Base-by-base conservation (phyloP, 225 moss, liverwort and hornwort species). In the Antitrichia curtipendula region DNA sequence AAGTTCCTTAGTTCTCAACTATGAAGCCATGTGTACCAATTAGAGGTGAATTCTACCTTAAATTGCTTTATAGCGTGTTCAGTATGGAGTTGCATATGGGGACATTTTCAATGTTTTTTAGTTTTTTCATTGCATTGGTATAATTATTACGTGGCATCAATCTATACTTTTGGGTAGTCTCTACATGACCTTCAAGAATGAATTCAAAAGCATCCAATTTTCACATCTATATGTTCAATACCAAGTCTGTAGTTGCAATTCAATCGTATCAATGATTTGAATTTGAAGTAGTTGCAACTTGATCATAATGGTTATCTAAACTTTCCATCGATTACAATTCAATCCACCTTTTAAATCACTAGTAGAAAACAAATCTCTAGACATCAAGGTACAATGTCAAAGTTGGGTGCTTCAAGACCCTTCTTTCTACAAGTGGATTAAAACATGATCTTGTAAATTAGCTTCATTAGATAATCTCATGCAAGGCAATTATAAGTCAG, bases 71-170 rank as follows among this genome's bases (percentile, higher is more conserved):
- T 12, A 66, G 2, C 6, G 1, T n/a, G 10, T n/a, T 66, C 7
- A 21, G 1, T n/a, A n/a, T 21, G 10, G 21, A 2, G 6, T 1
- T 63, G 19, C 9, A 0, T 3, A 24, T 14, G 41, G 24, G 15
- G 15, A 13, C 24, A 69, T 69, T 13, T 13, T 24, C 2, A 40
- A 8, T 14, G 34, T 64, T 7, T 23, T 22, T 12, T 3, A n/a
- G 8, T 41, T 40, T 70, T 40, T 70, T 41, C 9, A 71, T 27
- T 71, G 6, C 71, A 16, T 43, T 71, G 25, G 13, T 41, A 71
- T 71, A 71, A 41, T 71, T 27, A 16, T 71, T 71, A 27, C 16
- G 40, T 41, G 2, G 4, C 10, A 71, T 41, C 40, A 41, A 41
- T 71, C 9, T 71, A 25, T 41, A 71, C 25, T 71, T 41, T 24